phyloP scores from a whole-genome alignment of 306 rosid genomes.

The Macrotyloma uniflorum region DNA sequence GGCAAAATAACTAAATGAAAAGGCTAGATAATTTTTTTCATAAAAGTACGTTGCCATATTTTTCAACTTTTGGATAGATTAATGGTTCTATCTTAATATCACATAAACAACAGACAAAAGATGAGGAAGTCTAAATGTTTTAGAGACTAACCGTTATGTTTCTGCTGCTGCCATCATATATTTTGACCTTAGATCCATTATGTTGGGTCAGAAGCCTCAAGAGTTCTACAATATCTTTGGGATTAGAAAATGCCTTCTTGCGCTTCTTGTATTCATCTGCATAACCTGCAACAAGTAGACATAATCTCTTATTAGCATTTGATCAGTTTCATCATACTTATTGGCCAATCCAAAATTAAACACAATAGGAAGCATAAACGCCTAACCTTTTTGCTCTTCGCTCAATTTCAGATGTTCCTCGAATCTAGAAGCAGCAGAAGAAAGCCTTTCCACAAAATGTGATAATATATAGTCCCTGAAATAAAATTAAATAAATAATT shows the following conservation, averaged over 20 bases:
- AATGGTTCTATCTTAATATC: not conserved
- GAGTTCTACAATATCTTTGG: conserved; percentile 42
- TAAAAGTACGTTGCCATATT: not conserved
- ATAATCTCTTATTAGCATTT: not conserved
- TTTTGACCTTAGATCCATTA: conserved; percentile 9
- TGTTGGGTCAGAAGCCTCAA: conserved; percentile 41
- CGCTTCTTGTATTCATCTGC: conserved; percentile 32
- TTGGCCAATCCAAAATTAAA: not conserved
- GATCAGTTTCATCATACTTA: conserved; percentile 6
- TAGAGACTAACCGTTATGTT: conserved; percentile 6
- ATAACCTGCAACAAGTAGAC: conserved; percentile 21
- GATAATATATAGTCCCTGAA: conserved; percentile 40
- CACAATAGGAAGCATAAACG: not conserved
- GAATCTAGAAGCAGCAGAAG: not conserved
- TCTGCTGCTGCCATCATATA: conserved; percentile 36
- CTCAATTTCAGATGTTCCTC: conserved; percentile 19
- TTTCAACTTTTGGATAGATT: not conserved
- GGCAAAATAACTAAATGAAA: not conserved
- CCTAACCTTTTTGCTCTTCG: conserved; percentile 37
- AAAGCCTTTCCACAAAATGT: conserved; percentile 24
- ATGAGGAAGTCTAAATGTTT: not conserved
- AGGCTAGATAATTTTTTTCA: not conserved
- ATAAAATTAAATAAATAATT: not conserved
- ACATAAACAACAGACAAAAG: not conserved
- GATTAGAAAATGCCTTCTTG: conserved; percentile 33